These are phyloP conservation scores for Hibiscus syriacus DNA, from an alignment of 345 rosid species.

Conservation along the genomic window DNA sequence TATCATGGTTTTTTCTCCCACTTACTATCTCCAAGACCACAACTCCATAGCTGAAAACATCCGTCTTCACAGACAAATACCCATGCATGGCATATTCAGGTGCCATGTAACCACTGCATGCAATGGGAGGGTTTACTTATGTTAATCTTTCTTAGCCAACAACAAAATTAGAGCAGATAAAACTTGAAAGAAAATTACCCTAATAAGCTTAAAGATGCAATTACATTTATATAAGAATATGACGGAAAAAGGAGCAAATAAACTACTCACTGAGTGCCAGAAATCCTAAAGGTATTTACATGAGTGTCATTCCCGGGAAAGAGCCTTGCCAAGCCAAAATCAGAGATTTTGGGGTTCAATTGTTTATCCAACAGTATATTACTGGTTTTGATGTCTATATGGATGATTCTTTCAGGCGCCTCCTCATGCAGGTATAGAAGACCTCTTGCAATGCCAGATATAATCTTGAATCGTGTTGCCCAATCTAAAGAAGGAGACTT, in stretches of 20 bases:
- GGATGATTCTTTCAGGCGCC: slow-evolving; percentile 71
- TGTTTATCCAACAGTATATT: slow-evolving; percentile 60
- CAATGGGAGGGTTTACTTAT: neutral
- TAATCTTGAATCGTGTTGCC: slow-evolving; percentile 46
- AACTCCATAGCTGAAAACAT: slow-evolving; percentile 84
- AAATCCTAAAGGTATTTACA: slow-evolving; percentile 58
- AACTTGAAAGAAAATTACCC: neutral
- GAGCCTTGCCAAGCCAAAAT: slow-evolving; percentile 80
- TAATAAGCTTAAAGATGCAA: neutral
- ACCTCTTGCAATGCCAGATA: slow-evolving; percentile 67
- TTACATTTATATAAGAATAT: neutral
- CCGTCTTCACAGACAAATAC: slow-evolving; percentile 65
- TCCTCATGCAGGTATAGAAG: slow-evolving; percentile 73
- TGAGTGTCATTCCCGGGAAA: slow-evolving; percentile 85
- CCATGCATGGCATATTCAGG: slow-evolving; percentile 89
- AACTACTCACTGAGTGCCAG: slow-evolving; percentile 80
- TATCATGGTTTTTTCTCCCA: slow-evolving; percentile 73
- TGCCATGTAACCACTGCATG: slow-evolving; percentile 90
- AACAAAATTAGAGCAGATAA: no score
- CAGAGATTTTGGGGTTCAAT: slow-evolving; percentile 73
- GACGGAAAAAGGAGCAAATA: slow-evolving; percentile 2
- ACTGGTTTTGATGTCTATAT: slow-evolving; percentile 76
- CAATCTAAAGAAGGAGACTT: slow-evolving; percentile 50
- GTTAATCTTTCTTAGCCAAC: slow-evolving; percentile 1
- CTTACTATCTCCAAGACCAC: slow-evolving; percentile 74